A percentile compares a stretch with the other conserved stretches of the same genome.
Evolutionary conservation across 2,329 filamentous ascomycete species (phyloP).

Genomic region (Colletotrichum gigasporum): DNA sequence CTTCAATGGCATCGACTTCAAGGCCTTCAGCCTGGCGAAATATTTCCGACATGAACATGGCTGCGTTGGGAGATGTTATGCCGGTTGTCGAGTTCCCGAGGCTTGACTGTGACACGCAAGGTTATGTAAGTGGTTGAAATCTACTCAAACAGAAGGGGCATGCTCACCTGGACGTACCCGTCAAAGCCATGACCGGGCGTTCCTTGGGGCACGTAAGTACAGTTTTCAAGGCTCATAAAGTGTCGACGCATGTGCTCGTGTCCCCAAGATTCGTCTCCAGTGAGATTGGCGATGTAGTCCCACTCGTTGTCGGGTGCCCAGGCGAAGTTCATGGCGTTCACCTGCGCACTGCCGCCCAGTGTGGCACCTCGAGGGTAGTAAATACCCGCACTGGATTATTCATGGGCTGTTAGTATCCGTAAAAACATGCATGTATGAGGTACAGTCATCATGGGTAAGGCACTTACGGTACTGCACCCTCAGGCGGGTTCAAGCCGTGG

Average conservation of each 20-base stretch:
- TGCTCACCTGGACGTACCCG: conserved; percentile 51
- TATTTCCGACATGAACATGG: background rate
- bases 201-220: conserved; percentile 50
- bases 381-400: conserved; percentile 32
- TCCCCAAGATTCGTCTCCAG: conserved; percentile 60
- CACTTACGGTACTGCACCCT: conserved; percentile 32
- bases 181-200: conserved; percentile 56
- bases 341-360: conserved; percentile 47
- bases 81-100: conserved; percentile 31
- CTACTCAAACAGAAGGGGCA: too few species aligned
- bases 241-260: conserved; percentile 60
- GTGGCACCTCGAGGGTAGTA: conserved; percentile 39
- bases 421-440: too few species aligned
- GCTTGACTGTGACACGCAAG: background rate
- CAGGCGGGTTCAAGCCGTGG: conserved; percentile 31
- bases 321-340: conserved; percentile 51
- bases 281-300: conserved; percentile 56
- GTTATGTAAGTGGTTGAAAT: background rate
- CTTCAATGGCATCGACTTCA: conserved; percentile 26
- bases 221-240: conserved; percentile 56
- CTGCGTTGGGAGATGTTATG: background rate
- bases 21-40: conserved; percentile 2
- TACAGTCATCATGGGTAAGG: background rate
- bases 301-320: conserved; percentile 61
- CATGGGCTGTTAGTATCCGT: too few species aligned